phyloP scores from a whole-genome alignment of 2,329 filamentous ascomycete species.

The Exophiala phaeomuriformis region DNA sequence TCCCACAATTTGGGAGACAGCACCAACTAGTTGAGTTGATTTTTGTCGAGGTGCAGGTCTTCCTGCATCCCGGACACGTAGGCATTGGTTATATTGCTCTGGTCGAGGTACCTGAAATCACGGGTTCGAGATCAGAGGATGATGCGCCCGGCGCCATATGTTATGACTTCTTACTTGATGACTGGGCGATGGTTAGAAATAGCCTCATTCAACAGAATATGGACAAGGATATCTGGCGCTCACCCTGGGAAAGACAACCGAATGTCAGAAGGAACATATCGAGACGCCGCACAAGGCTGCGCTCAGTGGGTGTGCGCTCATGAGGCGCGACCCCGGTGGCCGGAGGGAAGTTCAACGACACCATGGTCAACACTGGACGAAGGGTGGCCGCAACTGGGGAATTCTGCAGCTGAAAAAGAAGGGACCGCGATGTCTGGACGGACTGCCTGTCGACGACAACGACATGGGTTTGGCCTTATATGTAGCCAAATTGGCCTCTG shows the following conservation, averaged over 20 bases:
- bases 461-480: too few species aligned
- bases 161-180: background rate
- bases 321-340: background rate
- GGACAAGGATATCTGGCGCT: background rate
- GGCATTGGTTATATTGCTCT: slow-evolving; percentile 22
- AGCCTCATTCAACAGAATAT: background rate
- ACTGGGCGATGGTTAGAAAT: background rate
- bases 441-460: too few species aligned
- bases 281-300: slow-evolving; percentile 33
- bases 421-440: too few species aligned
- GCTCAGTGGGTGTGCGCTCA: slow-evolving; percentile 30
- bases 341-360: background rate
- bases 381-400: too few species aligned
- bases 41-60: slow-evolving; percentile 43
- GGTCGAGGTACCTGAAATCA: slow-evolving; percentile 9
- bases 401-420: too few species aligned
- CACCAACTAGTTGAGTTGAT: slow-evolving; percentile 41
- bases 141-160: background rate
- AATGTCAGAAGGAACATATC: slow-evolving; percentile 38
- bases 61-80: slow-evolving; percentile 36
- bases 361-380: background rate
- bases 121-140: background rate
- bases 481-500: too few species aligned
- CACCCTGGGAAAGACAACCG: slow-evolving; percentile 34
- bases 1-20: background rate